phyloP scores from a whole-genome alignment of 306 rosid species.

The Quercus robur region DNA sequence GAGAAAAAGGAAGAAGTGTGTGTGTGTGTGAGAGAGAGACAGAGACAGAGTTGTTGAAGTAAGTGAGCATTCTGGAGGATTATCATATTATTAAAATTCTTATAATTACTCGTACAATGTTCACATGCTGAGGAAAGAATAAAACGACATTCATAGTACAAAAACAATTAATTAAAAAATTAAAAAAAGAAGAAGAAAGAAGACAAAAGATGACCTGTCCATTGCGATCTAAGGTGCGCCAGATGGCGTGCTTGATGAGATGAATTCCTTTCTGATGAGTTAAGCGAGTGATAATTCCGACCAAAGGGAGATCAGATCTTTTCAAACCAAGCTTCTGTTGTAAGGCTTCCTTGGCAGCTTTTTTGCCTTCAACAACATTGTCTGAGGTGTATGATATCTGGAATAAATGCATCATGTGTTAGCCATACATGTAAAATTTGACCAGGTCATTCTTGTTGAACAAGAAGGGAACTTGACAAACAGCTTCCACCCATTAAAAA shows the following conservation, averaged over 20 bases:
- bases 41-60: not conserved
- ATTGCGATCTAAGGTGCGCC: constrained; percentile 69
- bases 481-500: not conserved
- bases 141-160: not conserved
- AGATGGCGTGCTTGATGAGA: constrained; percentile 90
- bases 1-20: too few relatives aligned
- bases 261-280: constrained; percentile 99
- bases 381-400: constrained; percentile 87
- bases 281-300: constrained; percentile 81
- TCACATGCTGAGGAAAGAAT: not conserved
- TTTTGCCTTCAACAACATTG: constrained; percentile 94
- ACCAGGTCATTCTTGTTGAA: not conserved
- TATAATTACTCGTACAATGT: not conserved
- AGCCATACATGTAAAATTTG: not conserved
- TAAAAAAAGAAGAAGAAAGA: not conserved
- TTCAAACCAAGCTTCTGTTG: constrained; percentile 71
- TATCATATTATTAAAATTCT: not conserved
- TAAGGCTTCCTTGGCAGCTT: constrained; percentile 88
- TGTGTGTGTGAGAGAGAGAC: not conserved
- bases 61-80: not conserved
- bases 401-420: constrained; percentile 11
- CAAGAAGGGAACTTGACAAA: not conserved
- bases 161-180: constrained; percentile 2
- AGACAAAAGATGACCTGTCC: constrained; percentile 66
- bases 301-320: constrained; percentile 73